Base-by-base conservation (phyloP, 129 eudicot genomes). In the Sambucus nigra region DNA sequence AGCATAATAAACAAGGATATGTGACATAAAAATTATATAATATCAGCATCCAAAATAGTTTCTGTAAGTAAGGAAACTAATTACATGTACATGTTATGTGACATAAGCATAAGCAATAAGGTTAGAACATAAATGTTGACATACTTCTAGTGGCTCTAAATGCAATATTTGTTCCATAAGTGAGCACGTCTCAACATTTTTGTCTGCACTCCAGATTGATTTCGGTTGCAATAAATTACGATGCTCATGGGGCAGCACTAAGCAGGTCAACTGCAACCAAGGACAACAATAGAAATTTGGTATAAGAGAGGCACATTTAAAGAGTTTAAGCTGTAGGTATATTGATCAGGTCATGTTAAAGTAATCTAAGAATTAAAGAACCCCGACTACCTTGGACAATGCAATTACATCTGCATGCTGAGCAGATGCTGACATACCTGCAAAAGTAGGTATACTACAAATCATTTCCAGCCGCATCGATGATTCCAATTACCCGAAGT, bases 121-220 rank as follows among this genome's bases (percentile, higher is more conserved):
- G n/a, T n/a, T n/a, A n/a, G n/a, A n/a, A n/a, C n/a, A n/a, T n/a
- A 35, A 15, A 2, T 3, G 12, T 12, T 35, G 57, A 59, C 84
- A 67, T 82, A 91, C 99, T 47, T 91, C 99, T 57, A 82, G 45
- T 51, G 94, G 82, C 40, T 86, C 91, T 60, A 86, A 70, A 66
- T 82, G 94, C 67, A 91, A 53, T 76, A 91, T 91, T 35, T 73
- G 71, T 71, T 91, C 94, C 48, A 82, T 86, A 51, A 77, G 81
- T 55, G 98, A 50, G 45, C 78, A 60, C 46, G 80, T 64, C 69
- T 81, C 95, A n/a, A 44, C 57, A n/a, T n/a, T n/a, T 68, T 82
- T 66, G 39, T 86, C 99, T 32, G 89, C 76, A 70, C 69, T 79
- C 99, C 99, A 91, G 28, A 91, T 91, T 55, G 95, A 91, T 66